phyloP scores from a whole-genome alignment of 1,284 basidiomycete genomes.

The Blastosporella zonata region DNA sequence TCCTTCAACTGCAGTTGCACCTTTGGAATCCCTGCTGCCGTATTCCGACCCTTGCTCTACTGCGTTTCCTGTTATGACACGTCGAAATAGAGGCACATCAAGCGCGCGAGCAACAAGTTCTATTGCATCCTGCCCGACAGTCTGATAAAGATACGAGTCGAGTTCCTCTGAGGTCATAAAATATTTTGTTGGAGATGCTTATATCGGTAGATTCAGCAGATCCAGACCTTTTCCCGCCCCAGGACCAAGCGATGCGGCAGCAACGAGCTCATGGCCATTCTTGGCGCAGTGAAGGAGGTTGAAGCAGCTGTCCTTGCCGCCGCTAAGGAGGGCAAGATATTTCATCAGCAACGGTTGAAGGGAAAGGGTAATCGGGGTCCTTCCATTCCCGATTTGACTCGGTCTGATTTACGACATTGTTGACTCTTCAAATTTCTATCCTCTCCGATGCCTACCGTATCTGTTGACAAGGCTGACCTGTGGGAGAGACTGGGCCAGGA shows the following conservation, averaged over 20 bases:
- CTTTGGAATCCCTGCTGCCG: conserved; percentile 55
- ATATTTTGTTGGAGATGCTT: conserved; percentile 20
- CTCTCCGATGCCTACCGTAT: conserved; percentile 84
- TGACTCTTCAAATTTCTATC: conserved; percentile 17
- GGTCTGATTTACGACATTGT: conserved; percentile 17
- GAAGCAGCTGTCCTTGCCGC: conserved; percentile 98
- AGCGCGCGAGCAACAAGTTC: conserved; percentile 85
- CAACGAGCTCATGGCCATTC: conserved; percentile 88
- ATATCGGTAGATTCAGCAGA: conserved; percentile 17
- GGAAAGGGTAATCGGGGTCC: conserved; percentile 19
- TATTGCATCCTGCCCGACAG: conserved; percentile 94
- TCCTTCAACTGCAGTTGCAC: conserved; percentile 51
- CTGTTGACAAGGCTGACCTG: conserved; percentile 94
- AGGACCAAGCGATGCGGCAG: conserved; percentile 87
- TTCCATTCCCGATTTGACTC: conserved; percentile 21
- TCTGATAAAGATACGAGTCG: conserved; percentile 98
- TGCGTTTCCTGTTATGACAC: conserved; percentile 78
- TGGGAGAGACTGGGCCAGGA: conserved; percentile 83
- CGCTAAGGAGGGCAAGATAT: conserved; percentile 93
- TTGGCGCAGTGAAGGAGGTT: conserved; percentile 88
- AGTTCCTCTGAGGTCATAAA: conserved; percentile 76
- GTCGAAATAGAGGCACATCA: conserved; percentile 82
- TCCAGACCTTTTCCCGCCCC: conserved; percentile 76
- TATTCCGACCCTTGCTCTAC: conserved; percentile 86
- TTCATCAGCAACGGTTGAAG: conserved; percentile 59